Base-by-base conservation (phyloP, 352 stramenopile genomes). In the Phytophthora pistaciae region DNA sequence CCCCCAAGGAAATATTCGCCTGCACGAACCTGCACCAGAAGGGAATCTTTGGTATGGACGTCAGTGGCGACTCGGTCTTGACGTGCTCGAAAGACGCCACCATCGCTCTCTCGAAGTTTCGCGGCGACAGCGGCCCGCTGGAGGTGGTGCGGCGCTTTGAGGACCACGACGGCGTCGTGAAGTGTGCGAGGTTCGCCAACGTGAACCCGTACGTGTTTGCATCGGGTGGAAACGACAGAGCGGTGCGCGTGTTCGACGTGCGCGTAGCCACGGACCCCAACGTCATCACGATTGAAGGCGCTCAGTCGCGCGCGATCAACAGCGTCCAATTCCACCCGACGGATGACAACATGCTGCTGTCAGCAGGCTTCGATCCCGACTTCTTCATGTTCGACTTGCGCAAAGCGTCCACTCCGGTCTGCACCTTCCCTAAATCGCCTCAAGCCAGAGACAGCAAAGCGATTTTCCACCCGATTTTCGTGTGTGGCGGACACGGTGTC, bases 381-480 rank as follows among this genome's bases (percentile, higher is more conserved):
- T 77, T 91, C 52, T 81, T 83, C 55, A 56, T 91, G 31, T 83
- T 83, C 44, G 83, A 91, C 42, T 55, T 91, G 20, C 71, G 83
- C 6, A 74, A 79, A 3, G 50, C 70, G 20, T 64, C 62, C 1
- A 54, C 49, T 53, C 80, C 83, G 6, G 25, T 84, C 1, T 83
- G 78, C n/a, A 81, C 71, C 0, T 79, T 88, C 56, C 55, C 54
- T 3, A 70, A 78, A 3, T 42, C 74, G 10, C 49, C 54, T 3
- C 58, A 73, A n/a, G 46, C 66, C 21, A 68, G 52, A 21, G 66
- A 56, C 50, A 68, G 66, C 36, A 74, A 73, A 36, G 61, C 67
- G 10, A 90, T 90, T 31, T 90, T 85, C 44, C 80, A 88, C 54
- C 82, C 82, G 13, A 64, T 83, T 27, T 90, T 90, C 40, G 65